Base-by-base conservation (phyloP, 164 flowering plant genomes). In the Vitis cinerea region DNA sequence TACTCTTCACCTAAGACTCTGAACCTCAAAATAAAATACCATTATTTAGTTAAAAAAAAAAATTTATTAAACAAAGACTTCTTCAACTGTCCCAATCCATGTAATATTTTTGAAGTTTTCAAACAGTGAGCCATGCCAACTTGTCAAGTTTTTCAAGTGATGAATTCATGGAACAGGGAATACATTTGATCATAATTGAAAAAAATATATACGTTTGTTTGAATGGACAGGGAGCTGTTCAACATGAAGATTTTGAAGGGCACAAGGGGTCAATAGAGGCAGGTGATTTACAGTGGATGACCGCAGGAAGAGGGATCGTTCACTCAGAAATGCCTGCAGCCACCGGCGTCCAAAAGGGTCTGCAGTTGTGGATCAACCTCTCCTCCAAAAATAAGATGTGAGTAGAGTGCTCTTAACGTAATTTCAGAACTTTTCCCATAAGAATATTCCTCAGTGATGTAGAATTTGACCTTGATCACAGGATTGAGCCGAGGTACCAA, bases 281-380 rank as follows among this genome's bases (percentile, higher is more conserved):
- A 1, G 97, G 97, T 14, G 95, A 87, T 50, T 63, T 90, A 50
- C 96, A 92, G 71, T 94, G 98, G 98, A 90, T 92, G 95, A 94
- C 97, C 9, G 97, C 97, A 2, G 98, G 98, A 37, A 85, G 79
- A 83, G 98, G 98, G 31, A 87, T 94, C 10, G 86, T 94, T 55
- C 98, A 94, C 78, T 89, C 97, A 1, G 98, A 94, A 75, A 92
- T 88, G 94, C 94, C 97, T 8, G 86, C 90, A 12, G 74, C 78
- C 0, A 82, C 82, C 14, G 97, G 97, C 27, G 80, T 84, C 61
- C 88, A 89, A 61, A 85, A 80, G 64, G 98, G 97, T 61, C 68
- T 92, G 44, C 44, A 37, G 7, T 6, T 37, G 4, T 94, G 98
- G 98, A 87, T 94, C 82, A 94, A 94, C 68, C 90, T 94, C 61